These are phyloP conservation scores for Fraxinus ornus DNA, from an alignment of 305 asterid species.

Conservation along the genomic window DNA sequence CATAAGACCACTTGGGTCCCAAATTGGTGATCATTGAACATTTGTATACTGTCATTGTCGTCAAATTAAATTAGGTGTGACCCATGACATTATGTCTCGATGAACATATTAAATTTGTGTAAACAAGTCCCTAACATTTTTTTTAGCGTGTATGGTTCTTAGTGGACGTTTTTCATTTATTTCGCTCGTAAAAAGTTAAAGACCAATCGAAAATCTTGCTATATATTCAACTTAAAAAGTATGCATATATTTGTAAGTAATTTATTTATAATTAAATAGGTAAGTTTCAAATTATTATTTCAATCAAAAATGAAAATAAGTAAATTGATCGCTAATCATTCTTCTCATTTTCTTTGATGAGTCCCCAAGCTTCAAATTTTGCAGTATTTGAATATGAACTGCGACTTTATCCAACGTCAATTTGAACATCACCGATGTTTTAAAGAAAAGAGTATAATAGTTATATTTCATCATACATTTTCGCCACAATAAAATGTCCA, in stretches of 20 bases:
- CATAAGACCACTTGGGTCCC: constrained; percentile 40
- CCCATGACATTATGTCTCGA: constrained; percentile 31
- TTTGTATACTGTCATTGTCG: constrained; percentile 37
- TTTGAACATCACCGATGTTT: neutral
- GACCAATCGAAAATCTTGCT: neutral
- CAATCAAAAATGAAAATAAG: neutral
- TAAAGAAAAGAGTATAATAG: too few species aligned
- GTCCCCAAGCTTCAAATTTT: neutral
- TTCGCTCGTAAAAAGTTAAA: neutral
- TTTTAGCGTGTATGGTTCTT: neutral
- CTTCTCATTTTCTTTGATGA: neutral
- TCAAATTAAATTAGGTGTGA: constrained; percentile 35
- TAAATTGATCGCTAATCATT: neutral
- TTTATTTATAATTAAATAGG: neutral
- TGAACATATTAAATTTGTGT: neutral
- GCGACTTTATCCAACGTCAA: neutral
- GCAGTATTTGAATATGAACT: neutral
- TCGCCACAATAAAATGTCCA: neutral
- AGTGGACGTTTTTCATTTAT: neutral
- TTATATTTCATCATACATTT: neutral
- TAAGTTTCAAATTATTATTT: neutral
- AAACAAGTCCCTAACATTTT: neutral
- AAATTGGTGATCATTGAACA: constrained; percentile 46
- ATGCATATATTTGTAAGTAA: neutral
- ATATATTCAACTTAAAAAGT: neutral